Evolutionary conservation across 176 grass and related monocot genomes (phyloP).

Genomic region (Oropetium thomaeum): DNA sequence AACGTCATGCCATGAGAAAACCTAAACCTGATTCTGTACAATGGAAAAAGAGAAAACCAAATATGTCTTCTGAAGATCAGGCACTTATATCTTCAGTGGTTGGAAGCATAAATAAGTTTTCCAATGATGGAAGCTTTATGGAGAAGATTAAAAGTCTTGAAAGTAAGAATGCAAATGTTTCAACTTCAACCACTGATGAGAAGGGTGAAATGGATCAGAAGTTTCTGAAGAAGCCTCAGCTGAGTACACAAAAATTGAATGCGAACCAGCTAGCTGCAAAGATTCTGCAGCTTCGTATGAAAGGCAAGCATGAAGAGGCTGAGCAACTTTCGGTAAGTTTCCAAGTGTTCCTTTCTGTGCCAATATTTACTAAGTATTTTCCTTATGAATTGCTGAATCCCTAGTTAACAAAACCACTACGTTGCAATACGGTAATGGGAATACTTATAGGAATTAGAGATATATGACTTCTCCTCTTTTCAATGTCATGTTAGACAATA

Average conservation of each 20-base stretch:
- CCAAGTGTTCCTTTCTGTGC: conserved; percentile 24
- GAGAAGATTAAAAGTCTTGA: conserved; percentile 48
- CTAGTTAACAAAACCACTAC: conserved; percentile 2
- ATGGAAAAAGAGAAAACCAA: conserved; percentile 67
- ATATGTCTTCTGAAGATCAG: conserved; percentile 73
- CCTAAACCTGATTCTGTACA: conserved; percentile 68
- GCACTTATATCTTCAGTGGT: conserved; percentile 67
- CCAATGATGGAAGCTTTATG: conserved; percentile 91
- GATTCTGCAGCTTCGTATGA: conserved; percentile 85
- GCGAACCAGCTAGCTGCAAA: conserved; percentile 92
- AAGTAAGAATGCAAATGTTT: conserved; percentile 37
- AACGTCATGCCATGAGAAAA: conserved; percentile 72
- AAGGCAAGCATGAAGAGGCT: conserved; percentile 87
- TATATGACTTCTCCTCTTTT: not conserved
- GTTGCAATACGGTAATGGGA: not conserved
- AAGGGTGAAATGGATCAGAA: conserved; percentile 28
- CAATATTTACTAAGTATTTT: not conserved
- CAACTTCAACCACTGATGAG: conserved; percentile 25
- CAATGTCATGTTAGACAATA: not conserved
- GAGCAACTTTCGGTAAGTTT: conserved; percentile 82
- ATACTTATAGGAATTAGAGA: not conserved
- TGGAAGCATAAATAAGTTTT: conserved; percentile 71
- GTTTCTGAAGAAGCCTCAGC: conserved; percentile 24
- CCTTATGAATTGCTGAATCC: conserved; percentile 18
- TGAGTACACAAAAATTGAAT: conserved; percentile 55